Percentiles rank a stretch among this genome's conserved stretches.
These are phyloP conservation scores for Wickerhamomyces tratensis DNA, from an alignment of 805 yeast genomes.

Conservation along the genomic window DNA sequence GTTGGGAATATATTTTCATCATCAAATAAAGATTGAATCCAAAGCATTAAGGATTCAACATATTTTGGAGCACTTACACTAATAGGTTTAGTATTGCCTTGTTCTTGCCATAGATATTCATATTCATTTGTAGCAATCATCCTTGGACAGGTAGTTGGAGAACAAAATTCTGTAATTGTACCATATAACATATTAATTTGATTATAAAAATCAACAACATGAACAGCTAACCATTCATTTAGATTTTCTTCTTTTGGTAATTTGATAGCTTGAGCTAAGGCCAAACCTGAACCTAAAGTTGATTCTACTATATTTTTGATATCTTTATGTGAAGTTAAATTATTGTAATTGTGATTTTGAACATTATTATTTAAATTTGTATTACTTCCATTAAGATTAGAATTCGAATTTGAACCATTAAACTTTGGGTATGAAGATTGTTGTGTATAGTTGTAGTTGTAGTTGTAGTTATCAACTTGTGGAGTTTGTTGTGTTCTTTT, in stretches of 20 bases:
- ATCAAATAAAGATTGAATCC: conserved; percentile 92
- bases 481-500: conserved; percentile 20
- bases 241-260: conserved; percentile 87
- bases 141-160: conserved; percentile 88
- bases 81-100: conserved; percentile 59
- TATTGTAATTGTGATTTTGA: conserved; percentile 19
- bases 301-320: conserved; percentile 88
- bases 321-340: conserved; percentile 53
- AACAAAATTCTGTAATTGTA: conserved; percentile 91
- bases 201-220: conserved; percentile 94
- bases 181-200: conserved; percentile 96
- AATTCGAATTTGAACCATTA: conserved; percentile 6
- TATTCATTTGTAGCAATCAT: conserved; percentile 98
- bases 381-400: too few relatives aligned
- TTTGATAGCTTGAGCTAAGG: conserved; percentile 85
- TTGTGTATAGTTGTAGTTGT: conserved; percentile 13
- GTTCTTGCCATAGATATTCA: conserved; percentile 95
- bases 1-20: conserved; percentile 87
- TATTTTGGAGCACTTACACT: conserved; percentile 92
- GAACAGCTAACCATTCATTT: conserved; percentile 95
- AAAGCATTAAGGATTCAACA: conserved; percentile 84
- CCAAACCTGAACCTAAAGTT: conserved; percentile 87
- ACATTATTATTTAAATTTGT: conserved; percentile 1
- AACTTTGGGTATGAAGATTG: conserved; percentile 21
- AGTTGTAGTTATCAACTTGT: conserved; percentile 5